phyloP scores from a whole-genome alignment of 106 monocot genomes.

The Dendrobium huoshanense region DNA sequence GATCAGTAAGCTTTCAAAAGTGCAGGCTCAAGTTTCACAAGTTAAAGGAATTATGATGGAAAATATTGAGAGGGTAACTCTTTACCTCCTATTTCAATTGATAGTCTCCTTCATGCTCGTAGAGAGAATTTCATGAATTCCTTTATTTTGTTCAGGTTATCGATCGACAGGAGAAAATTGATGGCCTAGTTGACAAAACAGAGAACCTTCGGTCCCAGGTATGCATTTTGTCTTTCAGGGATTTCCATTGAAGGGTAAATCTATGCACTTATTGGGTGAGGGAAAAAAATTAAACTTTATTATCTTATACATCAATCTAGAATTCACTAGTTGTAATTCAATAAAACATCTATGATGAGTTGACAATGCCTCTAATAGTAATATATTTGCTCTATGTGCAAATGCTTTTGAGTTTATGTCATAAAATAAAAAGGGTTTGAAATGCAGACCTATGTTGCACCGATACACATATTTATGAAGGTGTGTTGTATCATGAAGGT shows the following conservation, averaged over 20 bases:
- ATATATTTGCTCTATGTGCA: too few species aligned
- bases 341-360: too few species aligned
- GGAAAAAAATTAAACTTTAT: too few species aligned
- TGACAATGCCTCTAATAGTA: too few species aligned
- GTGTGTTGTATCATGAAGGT: too few species aligned
- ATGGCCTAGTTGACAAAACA: slow-evolving; percentile 71
- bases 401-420: too few species aligned
- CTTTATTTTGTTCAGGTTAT: slow-evolving; percentile 36
- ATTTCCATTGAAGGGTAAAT: background rate
- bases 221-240: background rate
- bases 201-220: slow-evolving; percentile 82
- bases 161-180: slow-evolving; percentile 77
- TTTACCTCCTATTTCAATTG: background rate
- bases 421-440: too few species aligned
- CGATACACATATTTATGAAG: too few species aligned
- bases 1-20: slow-evolving; percentile 67
- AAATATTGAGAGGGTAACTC: slow-evolving; percentile 72
- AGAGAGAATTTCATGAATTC: background rate
- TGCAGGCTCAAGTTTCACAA: slow-evolving; percentile 83
- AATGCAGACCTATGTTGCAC: too few species aligned
- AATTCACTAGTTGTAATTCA: too few species aligned
- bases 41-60: slow-evolving; percentile 86
- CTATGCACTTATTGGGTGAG: too few species aligned
- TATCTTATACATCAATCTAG: too few species aligned
- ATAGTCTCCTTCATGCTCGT: background rate